Conservation (phyloP, 306 rosid species). For the Hippophae rhamnoides region DNA sequence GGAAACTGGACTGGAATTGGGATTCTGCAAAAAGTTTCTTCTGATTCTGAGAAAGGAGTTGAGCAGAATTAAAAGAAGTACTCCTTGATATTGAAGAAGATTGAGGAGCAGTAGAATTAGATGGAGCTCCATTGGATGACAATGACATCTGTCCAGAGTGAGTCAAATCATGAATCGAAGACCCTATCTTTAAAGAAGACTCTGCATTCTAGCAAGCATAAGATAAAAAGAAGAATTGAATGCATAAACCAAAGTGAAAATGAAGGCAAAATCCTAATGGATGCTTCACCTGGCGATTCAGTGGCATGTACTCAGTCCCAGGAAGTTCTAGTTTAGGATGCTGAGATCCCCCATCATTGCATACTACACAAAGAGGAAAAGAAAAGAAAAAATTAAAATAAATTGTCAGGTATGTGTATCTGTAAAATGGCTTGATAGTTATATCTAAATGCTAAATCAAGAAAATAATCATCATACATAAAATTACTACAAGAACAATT, state of each 20-base stretch:
- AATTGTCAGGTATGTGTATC: constrained; percentile 3
- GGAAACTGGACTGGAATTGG: constrained; percentile 63
- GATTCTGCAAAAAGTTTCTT: constrained; percentile 53
- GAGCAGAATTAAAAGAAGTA: constrained; percentile 42
- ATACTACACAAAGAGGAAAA: constrained; percentile 40
- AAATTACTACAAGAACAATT: too few relatives aligned
- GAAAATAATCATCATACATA: not conserved
- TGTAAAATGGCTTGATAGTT: not conserved
- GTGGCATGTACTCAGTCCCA: constrained; percentile 34
- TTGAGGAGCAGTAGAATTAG: constrained; percentile 26
- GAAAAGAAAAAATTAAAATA: not conserved
- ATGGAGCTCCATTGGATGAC: constrained; percentile 26
- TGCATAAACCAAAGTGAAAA: not conserved
- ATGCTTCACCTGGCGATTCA: constrained; percentile 48
- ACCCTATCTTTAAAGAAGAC: constrained; percentile 25
- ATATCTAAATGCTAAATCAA: constrained; percentile 1
- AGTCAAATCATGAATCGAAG: constrained; percentile 21
- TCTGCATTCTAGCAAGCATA: constrained; percentile 32
- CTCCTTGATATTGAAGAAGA: constrained; percentile 25
- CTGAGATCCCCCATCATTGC: constrained; percentile 55
- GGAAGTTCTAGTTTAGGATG: constrained; percentile 60
- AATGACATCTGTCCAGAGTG: constrained; percentile 10
- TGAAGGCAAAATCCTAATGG: constrained; percentile 14
- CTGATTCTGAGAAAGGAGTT: constrained; percentile 49
- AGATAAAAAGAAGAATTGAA: constrained; percentile 4